These are phyloP conservation scores for Alternaria infectoria DNA, from an alignment of 2,329 filamentous ascomycete species.

Conservation along the genomic window DNA sequence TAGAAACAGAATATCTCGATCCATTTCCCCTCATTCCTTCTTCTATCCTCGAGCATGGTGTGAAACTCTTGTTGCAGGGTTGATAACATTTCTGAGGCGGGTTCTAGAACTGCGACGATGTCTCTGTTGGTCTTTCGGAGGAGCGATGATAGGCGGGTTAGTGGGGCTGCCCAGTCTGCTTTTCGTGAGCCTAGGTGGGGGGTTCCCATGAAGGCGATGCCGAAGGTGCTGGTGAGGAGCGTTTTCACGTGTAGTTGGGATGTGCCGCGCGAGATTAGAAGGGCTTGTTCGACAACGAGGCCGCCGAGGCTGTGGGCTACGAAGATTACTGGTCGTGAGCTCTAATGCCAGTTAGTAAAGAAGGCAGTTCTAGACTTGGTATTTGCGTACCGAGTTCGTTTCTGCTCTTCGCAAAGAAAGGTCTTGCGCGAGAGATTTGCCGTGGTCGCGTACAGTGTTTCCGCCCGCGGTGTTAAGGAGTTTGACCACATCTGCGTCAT, in stretches of 20 bases:
- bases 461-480: background rate
- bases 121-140: fast-evolving
- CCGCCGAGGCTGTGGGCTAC: background rate
- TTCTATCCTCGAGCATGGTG: background rate
- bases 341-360: background rate
- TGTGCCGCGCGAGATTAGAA: background rate
- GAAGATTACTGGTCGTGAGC: background rate
- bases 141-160: background rate
- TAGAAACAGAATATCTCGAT: background rate
- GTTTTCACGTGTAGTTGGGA: background rate
- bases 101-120: background rate
- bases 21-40: background rate
- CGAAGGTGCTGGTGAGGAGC: background rate
- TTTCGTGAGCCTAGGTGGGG: background rate
- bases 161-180: background rate
- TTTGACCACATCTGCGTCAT: background rate
- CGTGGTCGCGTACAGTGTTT: background rate
- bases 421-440: background rate
- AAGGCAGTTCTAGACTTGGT: background rate
- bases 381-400: background rate
- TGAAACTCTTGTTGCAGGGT: background rate
- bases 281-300: background rate
- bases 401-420: background rate
- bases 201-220: background rate
- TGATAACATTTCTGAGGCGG: background rate